These are phyloP conservation scores for Tricholoma saponaceum DNA, from an alignment of 768 basidiomycete genomes.

Conservation along the genomic window DNA sequence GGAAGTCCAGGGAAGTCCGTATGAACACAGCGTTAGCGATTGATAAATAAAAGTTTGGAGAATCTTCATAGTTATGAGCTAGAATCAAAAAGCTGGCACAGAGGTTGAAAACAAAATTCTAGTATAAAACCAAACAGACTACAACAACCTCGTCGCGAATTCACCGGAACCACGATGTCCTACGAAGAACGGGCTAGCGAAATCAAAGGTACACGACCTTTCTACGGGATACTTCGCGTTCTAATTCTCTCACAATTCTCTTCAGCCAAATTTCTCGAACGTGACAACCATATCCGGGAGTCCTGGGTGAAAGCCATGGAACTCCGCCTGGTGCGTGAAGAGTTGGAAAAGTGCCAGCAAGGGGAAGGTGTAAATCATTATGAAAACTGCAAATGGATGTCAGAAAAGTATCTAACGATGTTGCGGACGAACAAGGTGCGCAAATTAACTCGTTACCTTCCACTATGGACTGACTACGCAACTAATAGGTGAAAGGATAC, in stretches of 20 bases:
- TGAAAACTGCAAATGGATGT: conserved; percentile 83
- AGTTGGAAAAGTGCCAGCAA: conserved; percentile 85
- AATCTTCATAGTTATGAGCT: no score
- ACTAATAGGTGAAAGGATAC: conserved; percentile 76
- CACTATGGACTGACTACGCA: not conserved
- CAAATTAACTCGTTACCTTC: conserved; percentile 6
- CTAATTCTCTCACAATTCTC: not conserved
- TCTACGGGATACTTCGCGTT: not conserved
- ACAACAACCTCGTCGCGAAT: conserved; percentile 10
- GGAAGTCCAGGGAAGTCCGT: no score
- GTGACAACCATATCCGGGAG: conserved; percentile 79
- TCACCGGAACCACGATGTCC: conserved; percentile 29
- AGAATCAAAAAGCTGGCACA: no score
- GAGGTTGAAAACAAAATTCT: no score
- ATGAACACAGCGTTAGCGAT: no score
- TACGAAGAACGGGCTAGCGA: conserved; percentile 40
- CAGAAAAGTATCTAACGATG: conserved; percentile 79
- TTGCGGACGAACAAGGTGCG: conserved; percentile 77
- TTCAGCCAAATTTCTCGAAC: conserved; percentile 59
- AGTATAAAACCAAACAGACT: conserved; percentile 7
- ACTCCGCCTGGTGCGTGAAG: conserved; percentile 79
- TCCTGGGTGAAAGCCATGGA: conserved; percentile 97
- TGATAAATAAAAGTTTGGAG: no score
- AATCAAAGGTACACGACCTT: conserved; percentile 43
- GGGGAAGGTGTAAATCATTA: conserved; percentile 90